phyloP scores from a whole-genome alignment of 2,329 filamentous ascomycete genomes.

The Huntiella decipiens region DNA sequence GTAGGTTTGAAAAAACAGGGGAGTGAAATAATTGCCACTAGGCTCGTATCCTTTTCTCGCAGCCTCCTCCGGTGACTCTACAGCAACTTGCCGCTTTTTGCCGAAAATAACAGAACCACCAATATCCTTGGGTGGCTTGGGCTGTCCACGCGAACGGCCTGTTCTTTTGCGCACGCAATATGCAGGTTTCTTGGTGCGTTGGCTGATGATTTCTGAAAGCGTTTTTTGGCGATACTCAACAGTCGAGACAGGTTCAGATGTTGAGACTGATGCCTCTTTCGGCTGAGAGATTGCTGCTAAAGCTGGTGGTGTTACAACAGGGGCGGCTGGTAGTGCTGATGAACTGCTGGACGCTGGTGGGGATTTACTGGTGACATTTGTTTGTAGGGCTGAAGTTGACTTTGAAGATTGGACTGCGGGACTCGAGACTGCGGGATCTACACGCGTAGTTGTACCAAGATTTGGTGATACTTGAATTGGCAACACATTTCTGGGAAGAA shows the following conservation, averaged over 20 bases:
- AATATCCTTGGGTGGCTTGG: constrained; percentile 49
- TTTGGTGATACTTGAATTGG: no score
- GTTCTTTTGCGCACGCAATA: constrained; percentile 6
- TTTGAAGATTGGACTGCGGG: no score
- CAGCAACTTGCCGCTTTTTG: constrained; percentile 35
- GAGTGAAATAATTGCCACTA: constrained; percentile 45
- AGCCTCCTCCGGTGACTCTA: constrained; percentile 27
- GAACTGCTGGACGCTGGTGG: neutral
- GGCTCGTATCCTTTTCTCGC: constrained; percentile 25
- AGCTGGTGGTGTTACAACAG: neutral
- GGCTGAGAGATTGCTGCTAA: no score
- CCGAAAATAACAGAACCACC: constrained; percentile 46
- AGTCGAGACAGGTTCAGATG: no score
- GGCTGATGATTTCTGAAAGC: constrained; percentile 7
- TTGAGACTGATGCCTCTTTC: no score
- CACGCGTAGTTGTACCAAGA: no score
- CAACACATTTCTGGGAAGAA: no score
- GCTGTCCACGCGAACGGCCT: constrained; percentile 20
- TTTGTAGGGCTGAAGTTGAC: no score
- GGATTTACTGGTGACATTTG: no score
- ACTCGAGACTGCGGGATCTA: no score
- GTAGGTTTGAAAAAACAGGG: constrained; percentile 40
- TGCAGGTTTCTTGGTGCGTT: neutral
- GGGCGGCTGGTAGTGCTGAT: neutral
- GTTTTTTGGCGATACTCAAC: constrained; percentile 7